A percentile compares a stretch with the other conserved stretches of the same genome.
Evolutionary conservation across 73 alveolate genomes (phyloP).

Genomic region (Paramecium octaurelia): DNA sequence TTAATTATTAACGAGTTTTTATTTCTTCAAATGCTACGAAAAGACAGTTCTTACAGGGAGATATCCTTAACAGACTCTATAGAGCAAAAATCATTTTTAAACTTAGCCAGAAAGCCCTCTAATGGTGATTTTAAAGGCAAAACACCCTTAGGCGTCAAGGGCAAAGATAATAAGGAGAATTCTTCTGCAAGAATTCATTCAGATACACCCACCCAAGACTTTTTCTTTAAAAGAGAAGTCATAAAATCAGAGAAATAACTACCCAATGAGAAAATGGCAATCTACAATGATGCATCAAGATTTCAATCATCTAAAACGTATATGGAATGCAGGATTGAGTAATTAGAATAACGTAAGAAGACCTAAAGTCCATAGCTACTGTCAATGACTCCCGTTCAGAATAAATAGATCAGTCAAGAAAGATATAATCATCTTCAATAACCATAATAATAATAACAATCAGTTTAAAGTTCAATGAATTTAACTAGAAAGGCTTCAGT

Average conservation of each 20-base stretch:
- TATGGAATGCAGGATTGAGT: slow-evolving; percentile 27
- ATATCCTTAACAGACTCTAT: slow-evolving; percentile 17
- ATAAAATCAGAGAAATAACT: background rate
- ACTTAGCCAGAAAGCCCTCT: slow-evolving; percentile 5
- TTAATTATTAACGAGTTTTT: slow-evolving; percentile 43
- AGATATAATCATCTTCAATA: background rate
- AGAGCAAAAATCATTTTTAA: slow-evolving; percentile 25
- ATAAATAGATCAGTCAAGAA: slow-evolving; percentile 26
- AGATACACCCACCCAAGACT: slow-evolving; percentile 21
- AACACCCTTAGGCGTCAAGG: background rate
- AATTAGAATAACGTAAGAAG: slow-evolving; percentile 13
- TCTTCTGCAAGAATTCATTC: slow-evolving; percentile 44
- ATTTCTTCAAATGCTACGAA: slow-evolving; percentile 14
- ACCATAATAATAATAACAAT: background rate
- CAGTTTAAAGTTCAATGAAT: background rate
- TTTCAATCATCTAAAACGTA: slow-evolving; percentile 16
- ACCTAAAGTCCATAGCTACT: background rate
- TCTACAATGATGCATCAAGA: slow-evolving; percentile 8
- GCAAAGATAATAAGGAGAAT: slow-evolving; percentile 38
- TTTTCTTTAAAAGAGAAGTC: slow-evolving; percentile 30
- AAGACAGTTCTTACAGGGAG: slow-evolving; percentile 28
- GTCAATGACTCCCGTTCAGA: slow-evolving; percentile 2
- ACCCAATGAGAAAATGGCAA: background rate
- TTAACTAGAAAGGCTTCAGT: background rate
- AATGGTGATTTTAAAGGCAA: background rate